Evolutionary conservation across 2,329 filamentous ascomycete genomes (phyloP), one percentile per base, ranked within the genome.

Genomic region (Achaetomium macrosporum): DNA sequence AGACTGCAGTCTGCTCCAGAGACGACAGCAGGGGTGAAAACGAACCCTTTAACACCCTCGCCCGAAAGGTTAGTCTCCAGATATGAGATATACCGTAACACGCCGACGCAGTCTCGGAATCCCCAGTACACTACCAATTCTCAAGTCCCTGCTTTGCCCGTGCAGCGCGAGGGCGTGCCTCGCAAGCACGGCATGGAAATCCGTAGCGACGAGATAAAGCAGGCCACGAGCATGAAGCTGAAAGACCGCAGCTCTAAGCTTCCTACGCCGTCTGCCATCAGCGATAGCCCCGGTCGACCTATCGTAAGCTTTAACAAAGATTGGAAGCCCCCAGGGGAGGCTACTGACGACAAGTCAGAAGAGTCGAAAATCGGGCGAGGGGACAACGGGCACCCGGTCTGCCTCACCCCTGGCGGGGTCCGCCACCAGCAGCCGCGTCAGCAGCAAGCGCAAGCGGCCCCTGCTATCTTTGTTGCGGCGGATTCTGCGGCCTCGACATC

Each of bases 281-380:
- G 90, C 73, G 87, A 96, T 73, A 87, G 81, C 66, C 87, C 88
- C 63, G 90, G 90, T 63, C 84, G 92, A 67, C 92, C 92, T 58
- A 97, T 97, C 76, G 92, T 97, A 77, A 97, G 92, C 79, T 97
- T 97, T 78, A 82, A 95, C 72, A 81, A 81, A 65, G 81, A 86
- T 67, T 96, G 89, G 84, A 87, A 83, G 76, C 80, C 83, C 66
- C 81, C 80, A 67, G 83, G 87, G 68, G 76, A 80, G 75, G 76
- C 75, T 70, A 77, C 87, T 77, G 85, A 90, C 82, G 71, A 81
- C 74, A 87, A 85, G 71, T 74, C 79, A 73, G 76, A 77, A 69
- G 63, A 62, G 57, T 64, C 63, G 64, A 68, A 63, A 55, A 57
- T 58, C 51, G 62, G 59, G 60, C 65, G 62, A 59, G 62, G 46